Conservation (phyloP, 495 filamentous ascomycete species). For the Pseudevernia furfuracea region DNA sequence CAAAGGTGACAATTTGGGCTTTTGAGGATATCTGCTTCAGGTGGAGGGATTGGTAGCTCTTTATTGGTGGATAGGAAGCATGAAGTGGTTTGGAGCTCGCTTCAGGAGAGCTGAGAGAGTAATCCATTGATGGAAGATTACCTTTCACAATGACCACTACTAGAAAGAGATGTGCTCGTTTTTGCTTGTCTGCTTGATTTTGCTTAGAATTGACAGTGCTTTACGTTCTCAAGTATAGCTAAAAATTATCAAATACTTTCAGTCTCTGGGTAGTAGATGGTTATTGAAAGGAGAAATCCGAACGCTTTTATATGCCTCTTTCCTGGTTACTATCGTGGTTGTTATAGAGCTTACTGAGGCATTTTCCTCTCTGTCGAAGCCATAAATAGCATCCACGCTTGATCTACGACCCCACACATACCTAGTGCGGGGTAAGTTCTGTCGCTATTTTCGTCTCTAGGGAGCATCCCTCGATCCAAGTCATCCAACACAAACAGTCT, state of each 20-base stretch:
- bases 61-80: neutral
- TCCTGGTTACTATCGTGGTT: neutral
- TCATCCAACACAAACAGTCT: no score
- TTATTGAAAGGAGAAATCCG: neutral
- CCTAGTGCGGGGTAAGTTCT: neutral
- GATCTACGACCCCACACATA: neutral
- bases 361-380: neutral
- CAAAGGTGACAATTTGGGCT: neutral
- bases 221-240: neutral
- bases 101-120: neutral
- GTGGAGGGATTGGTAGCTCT: neutral
- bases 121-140: neutral
- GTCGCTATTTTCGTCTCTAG: neutral
- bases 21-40: neutral
- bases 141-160: neutral
- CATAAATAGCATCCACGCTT: neutral
- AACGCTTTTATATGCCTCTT: constrained; percentile 2
- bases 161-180: neutral
- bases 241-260: neutral
- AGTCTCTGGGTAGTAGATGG: neutral
- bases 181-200: neutral
- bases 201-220: neutral
- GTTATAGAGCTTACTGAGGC: neutral
- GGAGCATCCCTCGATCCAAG: no score
- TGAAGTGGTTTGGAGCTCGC: constrained; percentile 1